These are phyloP conservation scores for Murraya paniculata DNA, from an alignment of 345 rosid species.

Conservation along the genomic window DNA sequence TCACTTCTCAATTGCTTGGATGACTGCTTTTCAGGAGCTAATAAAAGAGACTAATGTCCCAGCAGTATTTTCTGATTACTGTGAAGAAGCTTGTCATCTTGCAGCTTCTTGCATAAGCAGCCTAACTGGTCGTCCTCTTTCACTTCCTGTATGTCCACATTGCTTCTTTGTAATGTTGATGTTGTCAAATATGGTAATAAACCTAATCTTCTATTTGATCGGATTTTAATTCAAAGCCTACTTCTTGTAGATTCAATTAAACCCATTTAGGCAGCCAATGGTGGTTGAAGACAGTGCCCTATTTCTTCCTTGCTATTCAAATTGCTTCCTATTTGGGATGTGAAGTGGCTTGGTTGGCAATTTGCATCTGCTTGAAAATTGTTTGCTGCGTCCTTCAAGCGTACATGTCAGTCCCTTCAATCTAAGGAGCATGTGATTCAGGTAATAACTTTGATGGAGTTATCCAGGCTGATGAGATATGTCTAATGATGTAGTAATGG, in stretches of 20 bases:
- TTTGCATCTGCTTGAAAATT: background rate
- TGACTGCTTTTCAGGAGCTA: constrained; percentile 50
- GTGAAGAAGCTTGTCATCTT: constrained; percentile 96
- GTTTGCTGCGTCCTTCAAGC: background rate
- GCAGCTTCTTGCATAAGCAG: constrained; percentile 61
- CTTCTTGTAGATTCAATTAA: constrained; percentile 63
- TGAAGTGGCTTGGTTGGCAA: background rate
- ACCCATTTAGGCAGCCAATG: constrained; percentile 97
- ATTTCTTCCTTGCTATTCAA: constrained; percentile 85
- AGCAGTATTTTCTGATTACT: constrained; percentile 83
- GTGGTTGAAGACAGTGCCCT: constrained; percentile 67
- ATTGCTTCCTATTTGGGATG: constrained; percentile 78
- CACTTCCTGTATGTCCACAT: constrained; percentile 43
- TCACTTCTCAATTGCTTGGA: background rate
- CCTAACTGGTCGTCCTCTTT: constrained; percentile 47
- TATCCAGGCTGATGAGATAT: background rate
- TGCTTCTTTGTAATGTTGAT: background rate
- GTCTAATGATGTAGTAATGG: background rate
- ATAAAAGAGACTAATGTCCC: constrained; percentile 66
- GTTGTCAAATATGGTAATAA: background rate
- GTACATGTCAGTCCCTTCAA: background rate
- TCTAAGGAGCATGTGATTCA: background rate
- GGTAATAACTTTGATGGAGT: background rate
- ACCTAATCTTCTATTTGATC: constrained; percentile 7
- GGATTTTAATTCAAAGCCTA: constrained; percentile 8